Percentiles rank a stretch among this genome's conserved stretches.
phyloP scores from a whole-genome alignment of 2,329 filamentous ascomycete genomes.

The Aspergillus luchuensis region DNA sequence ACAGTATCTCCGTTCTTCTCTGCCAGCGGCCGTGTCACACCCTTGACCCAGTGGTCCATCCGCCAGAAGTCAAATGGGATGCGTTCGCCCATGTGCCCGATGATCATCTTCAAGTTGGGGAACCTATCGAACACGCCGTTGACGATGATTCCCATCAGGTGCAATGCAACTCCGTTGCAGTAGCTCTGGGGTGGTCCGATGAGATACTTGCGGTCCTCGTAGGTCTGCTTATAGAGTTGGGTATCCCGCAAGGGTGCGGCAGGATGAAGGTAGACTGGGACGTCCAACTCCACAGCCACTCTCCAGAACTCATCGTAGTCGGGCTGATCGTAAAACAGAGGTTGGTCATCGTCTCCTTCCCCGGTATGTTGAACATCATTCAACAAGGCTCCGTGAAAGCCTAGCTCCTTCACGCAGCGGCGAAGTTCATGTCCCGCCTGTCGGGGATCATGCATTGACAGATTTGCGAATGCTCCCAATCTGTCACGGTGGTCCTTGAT shows the following conservation, averaged over 20 bases:
- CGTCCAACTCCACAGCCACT: slow-evolving; percentile 57
- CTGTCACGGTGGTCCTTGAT: slow-evolving; percentile 33
- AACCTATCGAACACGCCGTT: slow-evolving; percentile 8
- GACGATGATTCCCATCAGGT: slow-evolving; percentile 4
- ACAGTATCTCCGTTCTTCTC: slow-evolving; percentile 20
- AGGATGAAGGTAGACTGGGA: slow-evolving; percentile 64
- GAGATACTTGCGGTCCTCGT: slow-evolving; percentile 57
- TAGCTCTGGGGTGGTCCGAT: slow-evolving; percentile 59
- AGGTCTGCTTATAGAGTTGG: slow-evolving; percentile 55
- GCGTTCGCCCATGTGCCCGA: slow-evolving; percentile 6
- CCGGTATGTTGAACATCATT: slow-evolving; percentile 61
- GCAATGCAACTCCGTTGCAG: slow-evolving; percentile 51
- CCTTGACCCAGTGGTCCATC: slow-evolving; percentile 30
- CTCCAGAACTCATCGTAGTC: slow-evolving; percentile 61
- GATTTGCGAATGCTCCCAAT: slow-evolving; percentile 22
- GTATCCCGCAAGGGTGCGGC: slow-evolving; percentile 50
- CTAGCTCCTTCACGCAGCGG: slow-evolving; percentile 54
- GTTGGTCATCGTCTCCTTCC: slow-evolving; percentile 54
- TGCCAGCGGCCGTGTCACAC: slow-evolving; percentile 26
- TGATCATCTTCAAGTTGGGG: background rate
- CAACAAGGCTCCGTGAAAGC: slow-evolving; percentile 61
- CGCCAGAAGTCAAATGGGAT: slow-evolving; percentile 10
- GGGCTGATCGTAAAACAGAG: slow-evolving; percentile 61
- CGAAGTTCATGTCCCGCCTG: slow-evolving; percentile 33
- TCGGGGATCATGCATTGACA: slow-evolving; percentile 36